phyloP scores from a whole-genome alignment of 2,329 filamentous ascomycete genomes.

The Colletotrichum tanaceti region DNA sequence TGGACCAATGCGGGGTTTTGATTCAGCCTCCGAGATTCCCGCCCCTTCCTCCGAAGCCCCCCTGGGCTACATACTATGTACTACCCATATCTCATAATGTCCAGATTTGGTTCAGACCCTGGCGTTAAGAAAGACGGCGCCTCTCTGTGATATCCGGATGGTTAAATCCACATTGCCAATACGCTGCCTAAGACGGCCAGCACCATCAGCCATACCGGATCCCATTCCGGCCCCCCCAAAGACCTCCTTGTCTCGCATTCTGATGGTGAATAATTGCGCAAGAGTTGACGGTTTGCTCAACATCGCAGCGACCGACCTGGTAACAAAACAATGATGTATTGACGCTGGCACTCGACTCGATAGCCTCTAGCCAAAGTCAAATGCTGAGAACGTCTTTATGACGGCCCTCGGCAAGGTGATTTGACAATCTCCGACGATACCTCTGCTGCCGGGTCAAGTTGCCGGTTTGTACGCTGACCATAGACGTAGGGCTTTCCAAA shows the following conservation, averaged over 20 bases:
- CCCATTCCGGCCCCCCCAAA: constrained; percentile 16
- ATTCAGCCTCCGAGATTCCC: constrained; percentile 11
- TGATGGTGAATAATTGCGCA: constrained; percentile 26
- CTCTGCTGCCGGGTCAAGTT: constrained; percentile 5
- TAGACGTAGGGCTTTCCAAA: constrained; percentile 3
- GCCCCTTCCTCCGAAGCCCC: constrained; percentile 1
- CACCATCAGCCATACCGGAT: constrained; percentile 4
- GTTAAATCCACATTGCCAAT: constrained; percentile 11
- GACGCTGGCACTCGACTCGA: constrained; percentile 12
- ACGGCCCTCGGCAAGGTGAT: not conserved
- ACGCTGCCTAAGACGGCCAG: constrained; percentile 8
- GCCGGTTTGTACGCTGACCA: constrained; percentile 13
- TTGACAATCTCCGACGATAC: constrained; percentile 2
- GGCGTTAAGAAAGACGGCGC: constrained; percentile 12
- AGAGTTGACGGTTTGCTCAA: constrained; percentile 3
- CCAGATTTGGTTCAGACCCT: not conserved
- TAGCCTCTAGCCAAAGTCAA: constrained; percentile 14
- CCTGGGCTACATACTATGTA: not conserved
- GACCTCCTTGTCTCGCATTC: constrained; percentile 18
- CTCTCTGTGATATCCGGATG: not conserved
- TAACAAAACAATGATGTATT: not conserved
- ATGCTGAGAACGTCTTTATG: constrained; percentile 18
- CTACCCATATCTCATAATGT: not conserved
- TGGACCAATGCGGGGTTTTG: not conserved
- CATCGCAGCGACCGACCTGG: not conserved